Evolutionary conservation across 169 alveolate species (phyloP).

Genomic region (Plasmodium coatneyi): DNA sequence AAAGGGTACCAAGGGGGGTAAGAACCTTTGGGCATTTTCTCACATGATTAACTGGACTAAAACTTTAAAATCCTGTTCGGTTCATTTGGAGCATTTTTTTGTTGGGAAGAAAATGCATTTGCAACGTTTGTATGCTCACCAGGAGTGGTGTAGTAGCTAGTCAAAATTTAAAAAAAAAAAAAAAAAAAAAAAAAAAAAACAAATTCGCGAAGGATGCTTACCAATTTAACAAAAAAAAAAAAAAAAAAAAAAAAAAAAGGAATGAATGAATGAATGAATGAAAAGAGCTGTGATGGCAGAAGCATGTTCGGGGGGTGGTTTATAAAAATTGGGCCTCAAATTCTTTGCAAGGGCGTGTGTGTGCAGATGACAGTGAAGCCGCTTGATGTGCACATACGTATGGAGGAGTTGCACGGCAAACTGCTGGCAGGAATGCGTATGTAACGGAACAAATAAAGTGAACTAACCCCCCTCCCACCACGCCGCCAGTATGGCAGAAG

Average conservation of each 20-base stretch:
- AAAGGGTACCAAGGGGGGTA: neutral
- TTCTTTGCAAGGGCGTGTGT: neutral
- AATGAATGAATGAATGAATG: too few relatives aligned
- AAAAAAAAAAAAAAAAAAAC: neutral
- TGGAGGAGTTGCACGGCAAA: neutral
- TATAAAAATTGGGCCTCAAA: neutral
- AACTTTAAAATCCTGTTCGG: neutral
- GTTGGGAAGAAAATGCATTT: neutral
- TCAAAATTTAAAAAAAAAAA: neutral
- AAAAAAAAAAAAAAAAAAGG: neutral
- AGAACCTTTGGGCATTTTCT: neutral
- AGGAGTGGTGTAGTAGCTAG: neutral
- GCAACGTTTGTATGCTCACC: neutral
- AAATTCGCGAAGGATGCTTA: neutral
- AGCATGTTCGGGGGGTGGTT: neutral
- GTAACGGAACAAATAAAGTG: neutral
- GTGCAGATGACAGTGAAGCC: neutral
- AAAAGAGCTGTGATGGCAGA: neutral
- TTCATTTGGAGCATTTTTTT: neutral
- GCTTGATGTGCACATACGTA: neutral
- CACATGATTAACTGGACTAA: neutral
- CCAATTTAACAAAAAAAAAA: neutral
- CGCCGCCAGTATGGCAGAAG: neutral
- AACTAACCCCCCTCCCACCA: neutral
- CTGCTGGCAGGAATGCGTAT: neutral